Evolutionary conservation across 768 basidiomycete genomes (phyloP), one percentile per base, ranked within the genome.

Genomic region (Rhodosporidiobolus sp.): DNA sequence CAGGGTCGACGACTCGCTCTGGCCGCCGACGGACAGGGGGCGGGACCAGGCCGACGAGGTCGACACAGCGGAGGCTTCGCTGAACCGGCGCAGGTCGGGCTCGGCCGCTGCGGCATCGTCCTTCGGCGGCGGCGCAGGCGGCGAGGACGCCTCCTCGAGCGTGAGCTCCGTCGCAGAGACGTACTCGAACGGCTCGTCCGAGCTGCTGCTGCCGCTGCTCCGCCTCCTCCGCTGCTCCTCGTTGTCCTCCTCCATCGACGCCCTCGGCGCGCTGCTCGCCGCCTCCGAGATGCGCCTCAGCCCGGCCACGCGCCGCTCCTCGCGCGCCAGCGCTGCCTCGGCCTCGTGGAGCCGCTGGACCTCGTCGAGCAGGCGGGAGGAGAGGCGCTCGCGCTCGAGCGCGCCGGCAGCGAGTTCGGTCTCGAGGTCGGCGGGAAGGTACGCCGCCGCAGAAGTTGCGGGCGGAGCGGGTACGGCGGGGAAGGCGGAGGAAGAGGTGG

Each of bases 331-430:
- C 57, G 57, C 62, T 11, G 9, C 49, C 22, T 63, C 62, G 30
- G 54, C 54, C 54, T n/a, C 62, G 34, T n/a, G 61, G 20, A 50
- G 26, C 4, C 32, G 30, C 24, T 52, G 49, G 19, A 63, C 61
- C 30, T 63, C 63, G 45, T 70, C 69, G 58, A 60, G 62, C 8
- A 57, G 62, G 20, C 35, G 49, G 7, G 56, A 6, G n/a, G 69
- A 64, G 38, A 55, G 34, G 43, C n/a, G 63, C 17, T 43, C 2
- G 5, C 53, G 63, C 57, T 58, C 38, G 9, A 34, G 22, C 7
- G 17, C 32, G 2, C 56, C 56, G 8, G 24, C 9, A 0, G 43
- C 43, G 28, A 59, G 58, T 17, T 59, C 43, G 5, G 45, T 19
- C 43, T 45, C 38, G 26, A 22, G 3, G 26, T 1, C 7, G 34